Evolutionary conservation across 2,329 filamentous ascomycete species (phyloP).

Genomic region (Penicillium digitatum): DNA sequence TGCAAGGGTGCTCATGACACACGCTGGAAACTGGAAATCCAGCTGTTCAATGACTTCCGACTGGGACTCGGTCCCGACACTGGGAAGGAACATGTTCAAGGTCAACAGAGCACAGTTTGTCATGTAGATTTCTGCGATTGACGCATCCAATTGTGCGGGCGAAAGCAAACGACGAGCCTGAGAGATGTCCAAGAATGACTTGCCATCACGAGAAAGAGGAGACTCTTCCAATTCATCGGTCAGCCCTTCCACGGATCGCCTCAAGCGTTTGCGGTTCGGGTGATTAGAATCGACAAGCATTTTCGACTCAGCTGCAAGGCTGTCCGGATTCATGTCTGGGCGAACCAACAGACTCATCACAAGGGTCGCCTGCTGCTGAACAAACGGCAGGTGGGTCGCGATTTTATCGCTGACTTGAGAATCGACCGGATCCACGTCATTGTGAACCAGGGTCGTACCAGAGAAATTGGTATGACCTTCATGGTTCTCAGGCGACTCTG

Average conservation of each 20-base stretch:
- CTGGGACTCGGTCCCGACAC: conserved; percentile 17
- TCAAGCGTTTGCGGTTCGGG: conserved; percentile 17
- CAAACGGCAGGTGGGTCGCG: background rate
- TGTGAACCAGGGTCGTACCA: conserved; percentile 31
- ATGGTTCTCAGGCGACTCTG: conserved; percentile 22
- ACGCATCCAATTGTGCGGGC: conserved; percentile 22
- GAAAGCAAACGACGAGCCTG: conserved; percentile 32
- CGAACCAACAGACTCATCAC: conserved; percentile 4
- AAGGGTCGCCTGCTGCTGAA: conserved; percentile 23
- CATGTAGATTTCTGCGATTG: conserved; percentile 40
- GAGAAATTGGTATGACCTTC: conserved; percentile 34
- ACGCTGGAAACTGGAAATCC: conserved; percentile 32
- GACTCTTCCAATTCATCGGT: conserved; percentile 26
- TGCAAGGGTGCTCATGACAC: conserved; percentile 34
- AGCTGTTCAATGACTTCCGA: conserved; percentile 29
- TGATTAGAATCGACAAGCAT: background rate
- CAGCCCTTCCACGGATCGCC: conserved; percentile 24
- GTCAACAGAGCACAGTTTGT: conserved; percentile 45
- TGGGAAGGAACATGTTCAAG: conserved; percentile 36
- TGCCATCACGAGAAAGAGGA: conserved; percentile 10
- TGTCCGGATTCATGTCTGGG: background rate
- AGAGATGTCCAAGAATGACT: conserved; percentile 37
- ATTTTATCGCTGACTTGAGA: conserved; percentile 3
- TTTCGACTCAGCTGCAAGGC: conserved; percentile 3
- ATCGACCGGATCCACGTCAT: conserved; percentile 25